Evolutionary conservation across 2,329 filamentous ascomycete species (phyloP), one percentile per base, ranked within the genome.

Genomic region (Penicillium nordicum): DNA sequence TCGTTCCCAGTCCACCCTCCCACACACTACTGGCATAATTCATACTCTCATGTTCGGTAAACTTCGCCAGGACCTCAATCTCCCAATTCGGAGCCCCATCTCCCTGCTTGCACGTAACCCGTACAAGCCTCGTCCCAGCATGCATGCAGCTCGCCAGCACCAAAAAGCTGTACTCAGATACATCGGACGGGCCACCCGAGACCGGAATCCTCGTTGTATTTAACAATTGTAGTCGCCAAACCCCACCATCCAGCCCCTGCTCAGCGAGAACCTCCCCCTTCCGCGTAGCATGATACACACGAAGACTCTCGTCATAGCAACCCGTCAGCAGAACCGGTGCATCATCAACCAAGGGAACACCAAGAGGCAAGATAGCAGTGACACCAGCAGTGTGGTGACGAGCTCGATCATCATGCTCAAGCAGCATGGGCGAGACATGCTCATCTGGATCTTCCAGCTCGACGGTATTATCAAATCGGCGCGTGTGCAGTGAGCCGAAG

Each of bases 81-180:
- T 67, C 68, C 82, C 87, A 91, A 54, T 75, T 57, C 59, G 73
- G 70, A 18, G 79, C 75, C 7, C 67, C 51, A 32, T 57, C 61
- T 29, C 55, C 42, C 11, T 53, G 42, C 30, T 49, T 59, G 34
- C 66, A 65, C 37, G 58, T 68, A 4, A 86, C 66, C 57, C 74
- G 73, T 3, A 87, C 69, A n/a, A 97, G 75, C 52, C 87, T 83
- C 10, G 85, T 81, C 0, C 94, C 94, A 2, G 89, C 90, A 76
- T 97, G 89, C 93, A 97, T 97, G 69, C 94, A 97, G 44, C 91
- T 96, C 16, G 88, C 92, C 40, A 97, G 77, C n/a, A 95, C 75
- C 43, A 80, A 70, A 46, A 78, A 78, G 18, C 64, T 72, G 8
- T 61, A 59, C 14, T 58, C 50, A 1, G 40, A 27, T 66, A 62